These are phyloP conservation scores for Vigna trinervia DNA, from an alignment of 306 rosid species.

Conservation along the genomic window DNA sequence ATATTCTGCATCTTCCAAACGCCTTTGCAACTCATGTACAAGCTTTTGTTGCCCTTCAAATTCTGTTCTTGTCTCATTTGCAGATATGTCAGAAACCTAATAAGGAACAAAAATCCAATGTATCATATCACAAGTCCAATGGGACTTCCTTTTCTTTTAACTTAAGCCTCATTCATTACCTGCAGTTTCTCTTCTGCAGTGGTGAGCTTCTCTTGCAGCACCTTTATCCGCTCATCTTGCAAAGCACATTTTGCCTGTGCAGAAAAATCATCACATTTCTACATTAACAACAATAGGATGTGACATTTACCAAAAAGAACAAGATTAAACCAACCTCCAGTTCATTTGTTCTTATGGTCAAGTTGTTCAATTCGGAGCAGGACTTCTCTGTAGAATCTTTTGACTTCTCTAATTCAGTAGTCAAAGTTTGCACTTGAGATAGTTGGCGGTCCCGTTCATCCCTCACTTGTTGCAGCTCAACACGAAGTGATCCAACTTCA, in stretches of 20 bases:
- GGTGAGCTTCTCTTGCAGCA: constrained; percentile 63
- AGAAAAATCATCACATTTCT: constrained; percentile 34
- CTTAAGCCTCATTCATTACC: constrained; percentile 58
- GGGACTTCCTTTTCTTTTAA: constrained; percentile 7
- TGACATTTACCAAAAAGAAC: constrained; percentile 28
- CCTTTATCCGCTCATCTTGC: constrained; percentile 65
- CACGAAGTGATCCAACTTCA: constrained; percentile 70
- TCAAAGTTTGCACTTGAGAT: constrained; percentile 66
- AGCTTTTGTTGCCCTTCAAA: constrained; percentile 77
- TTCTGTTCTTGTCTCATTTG: constrained; percentile 74
- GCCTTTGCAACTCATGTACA: constrained; percentile 68
- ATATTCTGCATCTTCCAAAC: constrained; percentile 78
- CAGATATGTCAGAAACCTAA: constrained; percentile 81
- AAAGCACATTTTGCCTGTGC: constrained; percentile 74
- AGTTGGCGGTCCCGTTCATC: constrained; percentile 73
- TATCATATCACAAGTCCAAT: constrained; percentile 36
- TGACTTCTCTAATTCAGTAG: constrained; percentile 67
- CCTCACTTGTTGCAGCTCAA: constrained; percentile 81
- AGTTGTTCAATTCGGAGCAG: constrained; percentile 61
- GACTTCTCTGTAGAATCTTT: constrained; percentile 71
- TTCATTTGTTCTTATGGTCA: constrained; percentile 61
- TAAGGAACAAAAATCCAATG: constrained; percentile 33
- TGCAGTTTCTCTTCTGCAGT: constrained; percentile 76
- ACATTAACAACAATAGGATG: constrained; percentile 6
- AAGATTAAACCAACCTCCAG: constrained; percentile 71